phyloP scores from a whole-genome alignment of 2,329 filamentous ascomycete genomes.

The Mycosphaerella sp. region DNA sequence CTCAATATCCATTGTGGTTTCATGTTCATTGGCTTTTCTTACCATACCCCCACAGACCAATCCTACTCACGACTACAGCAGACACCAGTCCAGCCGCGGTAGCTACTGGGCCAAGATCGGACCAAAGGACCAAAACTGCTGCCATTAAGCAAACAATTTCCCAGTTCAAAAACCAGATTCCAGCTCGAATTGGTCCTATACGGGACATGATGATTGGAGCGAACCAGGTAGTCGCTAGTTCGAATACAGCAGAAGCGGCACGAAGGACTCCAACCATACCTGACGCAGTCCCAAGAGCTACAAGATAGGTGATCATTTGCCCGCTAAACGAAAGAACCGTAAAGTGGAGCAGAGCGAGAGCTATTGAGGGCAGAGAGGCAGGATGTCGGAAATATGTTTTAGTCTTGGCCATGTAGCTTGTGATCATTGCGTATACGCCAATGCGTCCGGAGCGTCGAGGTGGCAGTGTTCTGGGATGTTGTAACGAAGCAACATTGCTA shows the following conservation, averaged over 20 bases:
- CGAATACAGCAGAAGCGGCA: constrained; percentile 48
- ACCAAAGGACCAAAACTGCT: constrained; percentile 33
- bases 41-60: constrained; percentile 43
- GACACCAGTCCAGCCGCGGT: constrained; percentile 32
- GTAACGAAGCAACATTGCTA: constrained; percentile 30
- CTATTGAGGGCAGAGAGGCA: constrained; percentile 56
- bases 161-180: constrained; percentile 65
- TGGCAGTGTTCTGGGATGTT: constrained; percentile 6
- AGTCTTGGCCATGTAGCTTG: constrained; percentile 20
- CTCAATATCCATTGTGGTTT: too few relatives aligned
- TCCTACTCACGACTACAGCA: constrained; percentile 37
- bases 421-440: constrained; percentile 3
- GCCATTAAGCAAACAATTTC: constrained; percentile 53
- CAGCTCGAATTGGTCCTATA: constrained; percentile 52
- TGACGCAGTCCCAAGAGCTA: constrained; percentile 49
- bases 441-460: background rate
- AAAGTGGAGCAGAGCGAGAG: constrained; percentile 55
- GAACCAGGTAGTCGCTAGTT: constrained; percentile 56
- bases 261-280: constrained; percentile 50
- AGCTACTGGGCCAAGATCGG: constrained; percentile 11
- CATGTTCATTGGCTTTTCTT: too few relatives aligned
- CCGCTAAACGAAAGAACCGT: constrained; percentile 55
- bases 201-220: constrained; percentile 50
- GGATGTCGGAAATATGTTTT: constrained; percentile 47
- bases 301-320: constrained; percentile 56